phyloP scores from a whole-genome alignment of 441 rosid species.

The Lepidium campestre region DNA sequence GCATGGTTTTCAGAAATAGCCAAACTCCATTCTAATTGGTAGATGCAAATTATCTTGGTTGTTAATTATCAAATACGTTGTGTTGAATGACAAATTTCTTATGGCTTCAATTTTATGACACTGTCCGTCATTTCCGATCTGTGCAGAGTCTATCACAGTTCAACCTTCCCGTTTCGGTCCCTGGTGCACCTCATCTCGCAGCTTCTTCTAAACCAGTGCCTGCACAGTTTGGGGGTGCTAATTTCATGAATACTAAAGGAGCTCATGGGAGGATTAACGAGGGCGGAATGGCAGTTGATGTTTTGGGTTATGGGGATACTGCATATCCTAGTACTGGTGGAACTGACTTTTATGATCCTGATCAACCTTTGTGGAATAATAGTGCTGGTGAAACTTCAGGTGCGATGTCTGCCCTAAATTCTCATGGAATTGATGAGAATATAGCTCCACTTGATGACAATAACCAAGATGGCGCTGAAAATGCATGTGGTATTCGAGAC shows the following conservation, averaged over 20 bases:
- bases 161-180: constrained; percentile 90
- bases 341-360: constrained; percentile 95
- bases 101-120: background rate
- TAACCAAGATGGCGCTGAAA: constrained; percentile 41
- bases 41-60: background rate
- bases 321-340: constrained; percentile 52
- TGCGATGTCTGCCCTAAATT: constrained; percentile 42
- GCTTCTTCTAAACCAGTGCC: constrained; percentile 55
- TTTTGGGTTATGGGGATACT: constrained; percentile 52
- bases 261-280: constrained; percentile 53
- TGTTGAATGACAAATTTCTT: background rate
- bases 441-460: constrained; percentile 47
- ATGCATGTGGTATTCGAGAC: constrained; percentile 37
- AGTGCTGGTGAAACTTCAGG: constrained; percentile 65
- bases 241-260: constrained; percentile 53
- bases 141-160: constrained; percentile 97
- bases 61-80: background rate
- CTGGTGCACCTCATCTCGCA: constrained; percentile 68
- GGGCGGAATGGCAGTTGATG: constrained; percentile 64
- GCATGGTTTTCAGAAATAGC: background rate
- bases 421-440: constrained; percentile 53
- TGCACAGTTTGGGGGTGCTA: constrained; percentile 49
- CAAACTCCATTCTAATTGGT: background rate
- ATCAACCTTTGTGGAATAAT: constrained; percentile 95
- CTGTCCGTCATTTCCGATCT: constrained; percentile 25